Conservation (phyloP, 768 basidiomycete genomes). For the Boletellus sp. region DNA sequence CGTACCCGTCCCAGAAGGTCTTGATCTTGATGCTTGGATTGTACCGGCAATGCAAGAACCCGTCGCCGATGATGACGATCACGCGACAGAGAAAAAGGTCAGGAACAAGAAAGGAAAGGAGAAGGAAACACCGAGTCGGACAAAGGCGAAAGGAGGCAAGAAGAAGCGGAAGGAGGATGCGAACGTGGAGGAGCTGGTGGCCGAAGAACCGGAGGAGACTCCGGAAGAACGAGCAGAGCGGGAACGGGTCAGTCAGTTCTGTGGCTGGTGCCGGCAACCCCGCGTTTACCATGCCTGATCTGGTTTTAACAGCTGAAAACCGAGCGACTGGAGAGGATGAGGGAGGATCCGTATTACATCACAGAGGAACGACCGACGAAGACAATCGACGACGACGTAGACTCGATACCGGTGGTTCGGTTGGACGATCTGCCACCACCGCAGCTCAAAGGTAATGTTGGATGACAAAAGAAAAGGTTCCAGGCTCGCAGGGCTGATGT, state of each 20-base stretch:
- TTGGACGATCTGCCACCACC: conserved; percentile 70
- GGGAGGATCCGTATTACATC: conserved; percentile 92
- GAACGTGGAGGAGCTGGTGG: conserved; percentile 30
- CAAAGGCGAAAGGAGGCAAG: conserved; percentile 35
- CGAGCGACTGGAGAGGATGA: conserved; percentile 69
- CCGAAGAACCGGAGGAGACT: conserved; percentile 47
- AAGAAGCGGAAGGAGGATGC: conserved; percentile 42
- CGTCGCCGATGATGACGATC: conserved; percentile 29
- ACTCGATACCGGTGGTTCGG: conserved; percentile 86
- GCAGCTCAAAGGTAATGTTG: conserved; percentile 29
- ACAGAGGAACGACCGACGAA: conserved; percentile 54
- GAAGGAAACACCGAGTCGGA: conserved; percentile 34
- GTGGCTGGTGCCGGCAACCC: neutral
- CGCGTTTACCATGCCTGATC: conserved; percentile 3
- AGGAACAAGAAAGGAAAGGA: conserved; percentile 47
- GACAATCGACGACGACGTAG: conserved; percentile 56
- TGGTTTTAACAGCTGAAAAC: conserved; percentile 56
- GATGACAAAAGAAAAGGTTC: no score
- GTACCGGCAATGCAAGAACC: conserved; percentile 52
- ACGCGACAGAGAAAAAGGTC: conserved; percentile 37
- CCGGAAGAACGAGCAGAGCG: conserved; percentile 57
- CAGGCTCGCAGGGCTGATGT: conserved; percentile 21
- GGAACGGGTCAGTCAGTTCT: conserved; percentile 56
- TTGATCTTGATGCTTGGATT: conserved; percentile 86
- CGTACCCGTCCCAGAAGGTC: conserved; percentile 76